phyloP scores from a whole-genome alignment of 2,329 filamentous ascomycete genomes.

The Aspergillus ochraceoroseus region DNA sequence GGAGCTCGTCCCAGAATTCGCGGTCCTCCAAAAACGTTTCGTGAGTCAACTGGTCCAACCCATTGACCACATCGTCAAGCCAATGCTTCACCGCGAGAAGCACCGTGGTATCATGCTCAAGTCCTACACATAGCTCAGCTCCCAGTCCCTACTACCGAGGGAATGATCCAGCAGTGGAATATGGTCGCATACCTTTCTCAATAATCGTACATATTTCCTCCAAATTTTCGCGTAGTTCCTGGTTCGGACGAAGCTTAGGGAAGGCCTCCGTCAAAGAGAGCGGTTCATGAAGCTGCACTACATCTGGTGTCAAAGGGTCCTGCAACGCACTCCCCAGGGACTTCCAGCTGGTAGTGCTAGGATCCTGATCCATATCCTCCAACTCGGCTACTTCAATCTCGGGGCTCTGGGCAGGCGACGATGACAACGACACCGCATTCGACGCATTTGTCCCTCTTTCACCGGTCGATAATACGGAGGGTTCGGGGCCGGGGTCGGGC shows the following conservation, averaged over 20 bases:
- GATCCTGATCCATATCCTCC: conserved; percentile 49
- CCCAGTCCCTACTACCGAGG: background rate
- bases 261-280: conserved; percentile 35
- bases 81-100: conserved; percentile 41
- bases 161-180: conserved; percentile 1
- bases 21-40: conserved; percentile 38
- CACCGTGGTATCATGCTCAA: conserved; percentile 28
- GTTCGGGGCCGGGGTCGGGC: conserved; percentile 13
- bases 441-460: conserved; percentile 22
- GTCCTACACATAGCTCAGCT: conserved; percentile 21
- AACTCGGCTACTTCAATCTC: conserved; percentile 49
- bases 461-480: too few species aligned
- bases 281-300: conserved; percentile 36
- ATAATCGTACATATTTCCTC: conserved; percentile 31
- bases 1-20: conserved; percentile 46
- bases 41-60: conserved; percentile 33
- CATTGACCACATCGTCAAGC: conserved; percentile 38
- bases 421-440: conserved; percentile 40
- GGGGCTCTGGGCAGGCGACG: conserved; percentile 43
- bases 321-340: conserved; percentile 34
- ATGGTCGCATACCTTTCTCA: conserved; percentile 34
- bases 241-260: conserved; percentile 31
- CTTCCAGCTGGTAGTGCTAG: conserved; percentile 44
- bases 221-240: conserved; percentile 32
- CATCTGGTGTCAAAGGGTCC: conserved; percentile 28